Percentiles rank a stretch among this genome's conserved stretches.
phyloP scores from a whole-genome alignment of 2,329 filamentous ascomycete genomes.

The Colletotrichum tofieldiae region DNA sequence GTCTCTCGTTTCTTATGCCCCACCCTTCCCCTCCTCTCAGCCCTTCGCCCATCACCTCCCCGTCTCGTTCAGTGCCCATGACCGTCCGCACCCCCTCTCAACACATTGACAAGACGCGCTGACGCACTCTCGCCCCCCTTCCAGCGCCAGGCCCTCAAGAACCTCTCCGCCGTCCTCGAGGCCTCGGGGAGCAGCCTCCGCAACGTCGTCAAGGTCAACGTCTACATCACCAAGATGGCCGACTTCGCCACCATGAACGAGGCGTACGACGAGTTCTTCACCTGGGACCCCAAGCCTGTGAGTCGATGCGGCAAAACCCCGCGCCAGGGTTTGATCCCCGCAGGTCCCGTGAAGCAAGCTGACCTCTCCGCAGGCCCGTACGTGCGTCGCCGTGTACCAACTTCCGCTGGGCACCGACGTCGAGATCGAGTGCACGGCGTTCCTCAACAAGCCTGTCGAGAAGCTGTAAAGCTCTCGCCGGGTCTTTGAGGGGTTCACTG shows the following conservation, averaged over 20 bases:
- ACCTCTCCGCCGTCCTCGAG: slow-evolving; percentile 72
- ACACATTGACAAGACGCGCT: slow-evolving; percentile 2
- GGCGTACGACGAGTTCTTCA: slow-evolving; percentile 67
- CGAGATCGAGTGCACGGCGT: slow-evolving; percentile 79
- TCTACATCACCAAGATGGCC: slow-evolving; percentile 77
- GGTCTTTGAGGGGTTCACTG: neutral
- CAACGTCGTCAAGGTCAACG: slow-evolving; percentile 77
- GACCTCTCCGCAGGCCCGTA: slow-evolving; percentile 60
- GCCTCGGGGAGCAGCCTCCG: slow-evolving; percentile 72
- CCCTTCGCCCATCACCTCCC: neutral
- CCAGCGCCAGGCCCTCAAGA: slow-evolving; percentile 70
- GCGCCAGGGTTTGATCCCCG: neutral
- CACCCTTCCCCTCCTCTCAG: neutral
- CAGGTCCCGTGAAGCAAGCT: neutral
- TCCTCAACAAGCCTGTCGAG: slow-evolving; percentile 38
- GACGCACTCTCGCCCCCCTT: neutral
- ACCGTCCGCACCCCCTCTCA: no score
- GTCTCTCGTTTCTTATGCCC: slow-evolving; percentile 34
- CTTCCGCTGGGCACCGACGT: slow-evolving; percentile 80
- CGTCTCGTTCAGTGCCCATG: slow-evolving; percentile 6
- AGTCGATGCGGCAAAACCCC: slow-evolving; percentile 43
- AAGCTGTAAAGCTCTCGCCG: slow-evolving; percentile 19
- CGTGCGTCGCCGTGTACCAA: slow-evolving; percentile 82
- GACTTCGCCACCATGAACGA: slow-evolving; percentile 74
- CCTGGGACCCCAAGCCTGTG: slow-evolving; percentile 62